These are phyloP conservation scores for Hortaea sp. DNA, from an alignment of 2,329 filamentous ascomycete species.

Conservation along the genomic window DNA sequence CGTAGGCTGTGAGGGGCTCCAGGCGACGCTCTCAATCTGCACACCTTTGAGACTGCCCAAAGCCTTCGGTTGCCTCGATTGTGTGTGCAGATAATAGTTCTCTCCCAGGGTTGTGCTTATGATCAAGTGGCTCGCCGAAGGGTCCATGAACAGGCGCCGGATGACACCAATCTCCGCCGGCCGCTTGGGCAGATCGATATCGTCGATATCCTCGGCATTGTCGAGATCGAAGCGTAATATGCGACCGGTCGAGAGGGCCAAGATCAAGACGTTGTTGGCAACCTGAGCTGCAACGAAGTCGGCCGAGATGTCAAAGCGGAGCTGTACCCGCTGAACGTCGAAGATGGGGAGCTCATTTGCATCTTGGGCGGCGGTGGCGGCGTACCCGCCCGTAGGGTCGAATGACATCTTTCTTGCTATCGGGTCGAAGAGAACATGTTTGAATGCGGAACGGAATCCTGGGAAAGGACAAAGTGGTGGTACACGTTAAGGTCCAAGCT, in stretches of 20 bases:
- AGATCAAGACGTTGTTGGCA: conserved; percentile 89
- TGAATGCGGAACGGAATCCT: no score
- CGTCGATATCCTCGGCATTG: conserved; percentile 90
- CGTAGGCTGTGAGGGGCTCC: conserved; percentile 88
- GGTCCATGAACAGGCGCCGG: conserved; percentile 92
- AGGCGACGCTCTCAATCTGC: conserved; percentile 78
- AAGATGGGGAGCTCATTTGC: conserved; percentile 74
- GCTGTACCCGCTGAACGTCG: conserved; percentile 81
- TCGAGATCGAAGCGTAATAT: conserved; percentile 92
- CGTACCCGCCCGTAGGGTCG: neutral
- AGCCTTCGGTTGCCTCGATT: conserved; percentile 77
- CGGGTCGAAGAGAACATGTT: no score
- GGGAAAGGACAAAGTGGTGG: no score
- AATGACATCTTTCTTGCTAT: neutral
- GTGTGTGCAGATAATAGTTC: conserved; percentile 95
- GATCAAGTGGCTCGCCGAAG: conserved; percentile 87
- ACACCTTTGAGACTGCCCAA: conserved; percentile 77
- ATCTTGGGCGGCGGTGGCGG: conserved; percentile 10
- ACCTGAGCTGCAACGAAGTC: conserved; percentile 96
- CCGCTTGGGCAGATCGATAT: conserved; percentile 94
- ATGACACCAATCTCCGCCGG: conserved; percentile 85
- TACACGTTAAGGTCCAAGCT: no score
- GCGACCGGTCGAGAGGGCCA: conserved; percentile 83
- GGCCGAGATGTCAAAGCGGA: conserved; percentile 87
- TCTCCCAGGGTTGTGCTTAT: conserved; percentile 86